phyloP scores from a whole-genome alignment of 1,139 yeast genomes.

The Pichia sp. region DNA sequence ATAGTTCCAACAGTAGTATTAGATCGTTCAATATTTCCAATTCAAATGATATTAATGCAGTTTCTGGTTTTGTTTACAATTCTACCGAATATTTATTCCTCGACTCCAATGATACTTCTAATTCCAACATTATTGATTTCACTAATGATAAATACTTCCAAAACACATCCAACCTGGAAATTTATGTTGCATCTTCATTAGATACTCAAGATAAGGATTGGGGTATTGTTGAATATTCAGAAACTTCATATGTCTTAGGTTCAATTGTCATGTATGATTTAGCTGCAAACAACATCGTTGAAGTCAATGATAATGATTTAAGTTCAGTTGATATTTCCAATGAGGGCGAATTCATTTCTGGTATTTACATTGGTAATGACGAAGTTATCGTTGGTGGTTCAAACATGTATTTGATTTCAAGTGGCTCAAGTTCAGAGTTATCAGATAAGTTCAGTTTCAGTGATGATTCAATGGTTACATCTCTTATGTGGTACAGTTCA shows the following conservation, averaged over 20 bases:
- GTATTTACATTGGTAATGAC: constrained; percentile 46
- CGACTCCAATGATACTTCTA: constrained; percentile 28
- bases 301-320: constrained; percentile 11
- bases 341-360: constrained; percentile 21
- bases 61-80: constrained; percentile 36
- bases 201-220: constrained; percentile 16
- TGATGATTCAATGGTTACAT: constrained; percentile 37
- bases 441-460: constrained; percentile 38
- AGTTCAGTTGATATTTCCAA: constrained; percentile 1
- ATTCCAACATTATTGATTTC: constrained; percentile 43
- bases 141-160: constrained; percentile 37
- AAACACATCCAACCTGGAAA: constrained; percentile 15
- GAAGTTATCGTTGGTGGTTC: constrained; percentile 54
- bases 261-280: constrained; percentile 27
- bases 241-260: constrained; percentile 40
- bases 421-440: constrained; percentile 8
- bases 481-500: constrained; percentile 43
- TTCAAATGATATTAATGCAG: constrained; percentile 31
- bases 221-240: constrained; percentile 18
- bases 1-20: constrained; percentile 5
- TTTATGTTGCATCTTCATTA: constrained; percentile 38
- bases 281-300: constrained; percentile 21
- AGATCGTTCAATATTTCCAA: constrained; percentile 42
- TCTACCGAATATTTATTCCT: constrained; percentile 41
- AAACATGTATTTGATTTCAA: constrained; percentile 15